Base-by-base conservation (phyloP, 768 basidiomycete genomes). In the Mycena indigotica region DNA sequence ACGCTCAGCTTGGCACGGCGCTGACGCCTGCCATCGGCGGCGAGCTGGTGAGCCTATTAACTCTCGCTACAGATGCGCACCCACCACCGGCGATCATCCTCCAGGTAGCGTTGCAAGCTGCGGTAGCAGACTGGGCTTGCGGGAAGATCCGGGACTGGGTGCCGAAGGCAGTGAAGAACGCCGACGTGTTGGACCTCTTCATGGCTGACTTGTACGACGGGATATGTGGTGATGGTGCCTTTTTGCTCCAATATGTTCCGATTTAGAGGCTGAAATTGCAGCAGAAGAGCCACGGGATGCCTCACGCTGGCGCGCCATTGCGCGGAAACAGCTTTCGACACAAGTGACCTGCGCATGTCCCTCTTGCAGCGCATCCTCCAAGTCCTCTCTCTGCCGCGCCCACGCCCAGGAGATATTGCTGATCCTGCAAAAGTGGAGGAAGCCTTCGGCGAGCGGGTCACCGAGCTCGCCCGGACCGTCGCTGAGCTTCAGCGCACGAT, bases 151-250 rank as follows among this genome's bases (percentile, higher is more conserved):
- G 51, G 16, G 24, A 38, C 3, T 56, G 55, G 55, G 50, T 24
- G 29, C 26, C 44, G 25, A 24, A 13, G 26, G 55, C 50, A 8
- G n/a, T n/a, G n/a, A 28, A 40, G 23, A 23, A 16, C 3, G 30
- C 30, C 21, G 48, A 35, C 10, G 32, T 35, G 32, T 17, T 35
- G 38, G 5, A 8, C 24, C 2, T 2, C 3, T n/a, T 51, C 45
- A 50, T 25, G n/a, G 2, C 38, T 16, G 17, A 24, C 2, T 50
- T 41, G 17, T 13, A 32, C 3, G 25, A 8, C 45, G 19, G 17
- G 17, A 51, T 48, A 56, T 40, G 15, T 24, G 38, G 5, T 25
- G 50, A 39, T 56, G 55, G 55, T 50, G 55, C 15, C 38, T 50
- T 29, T 29, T 56, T 24, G 44, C 46, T 56, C 21, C 30, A 28